A percentile compares a stretch with the other conserved stretches of the same genome.
Evolutionary conservation across 306 rosid species (phyloP).

Genomic region (Calophaca sinica): DNA sequence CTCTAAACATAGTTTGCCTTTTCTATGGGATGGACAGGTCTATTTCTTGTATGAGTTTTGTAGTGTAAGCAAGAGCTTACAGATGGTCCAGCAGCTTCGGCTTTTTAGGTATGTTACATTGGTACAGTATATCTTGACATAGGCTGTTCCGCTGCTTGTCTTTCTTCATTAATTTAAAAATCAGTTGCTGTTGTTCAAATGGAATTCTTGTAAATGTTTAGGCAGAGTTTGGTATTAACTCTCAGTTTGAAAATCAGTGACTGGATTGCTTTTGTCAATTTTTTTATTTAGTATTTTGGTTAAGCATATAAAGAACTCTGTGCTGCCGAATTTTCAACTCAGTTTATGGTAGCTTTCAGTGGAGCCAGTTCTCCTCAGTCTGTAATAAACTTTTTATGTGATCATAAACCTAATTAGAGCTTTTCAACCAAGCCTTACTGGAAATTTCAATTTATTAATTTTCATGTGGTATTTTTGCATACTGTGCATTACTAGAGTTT

Average conservation of each 20-base stretch:
- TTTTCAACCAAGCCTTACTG: neutral
- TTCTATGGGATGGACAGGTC: constrained; percentile 59
- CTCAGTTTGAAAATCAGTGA: neutral
- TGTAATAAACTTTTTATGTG: constrained; percentile 6
- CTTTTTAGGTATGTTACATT: constrained; percentile 70
- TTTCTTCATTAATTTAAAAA: neutral
- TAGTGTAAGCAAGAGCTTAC: constrained; percentile 91
- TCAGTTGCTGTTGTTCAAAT: constrained; percentile 11
- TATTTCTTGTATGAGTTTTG: constrained; percentile 92
- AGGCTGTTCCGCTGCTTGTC: constrained; percentile 13
- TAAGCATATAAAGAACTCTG: constrained; percentile 11
- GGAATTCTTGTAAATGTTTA: constrained; percentile 3
- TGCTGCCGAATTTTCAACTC: neutral
- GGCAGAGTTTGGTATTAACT: constrained; percentile 2
- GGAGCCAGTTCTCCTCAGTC: constrained; percentile 17
- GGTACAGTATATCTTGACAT: constrained; percentile 24
- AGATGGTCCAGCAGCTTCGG: constrained; percentile 93
- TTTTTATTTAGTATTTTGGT: constrained; percentile 22
- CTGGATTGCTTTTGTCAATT: neutral
- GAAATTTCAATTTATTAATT: constrained; percentile 22
- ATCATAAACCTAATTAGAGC: constrained; percentile 6
- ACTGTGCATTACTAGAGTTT: neutral
- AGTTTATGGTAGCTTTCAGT: neutral
- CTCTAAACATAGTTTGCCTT: constrained; percentile 29
- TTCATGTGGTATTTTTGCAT: constrained; percentile 1